Evolutionary conservation across 2,329 filamentous ascomycete genomes (phyloP), one percentile per base, ranked within the genome.

Genomic region (Ustilaginoidea virens): DNA sequence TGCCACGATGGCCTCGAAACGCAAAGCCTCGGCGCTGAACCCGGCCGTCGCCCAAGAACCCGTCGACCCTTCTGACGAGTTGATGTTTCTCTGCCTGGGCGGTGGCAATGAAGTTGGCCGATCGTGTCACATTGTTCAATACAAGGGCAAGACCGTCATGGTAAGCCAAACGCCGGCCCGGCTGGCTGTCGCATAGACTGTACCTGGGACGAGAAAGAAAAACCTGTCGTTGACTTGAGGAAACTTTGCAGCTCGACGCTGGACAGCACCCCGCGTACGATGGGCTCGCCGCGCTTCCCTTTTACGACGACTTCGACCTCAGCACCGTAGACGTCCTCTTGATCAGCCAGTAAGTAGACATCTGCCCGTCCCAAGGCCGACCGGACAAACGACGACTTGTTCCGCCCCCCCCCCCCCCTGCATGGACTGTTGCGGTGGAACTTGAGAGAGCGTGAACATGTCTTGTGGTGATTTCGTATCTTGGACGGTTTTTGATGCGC

Each of bases 61-160:
- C 1, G 78, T 92, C 33, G 87, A 96, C 45, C 85, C 90, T 4
- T 73, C 85, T 1, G 90, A 98, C 49, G 85, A 96, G 61, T 70
- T 98, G 33, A 80, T 85, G 60, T 98, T 98, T 47, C 69, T 93
- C 31, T 92, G 83, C 45, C 62, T 98, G 21, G 90, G 90, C 36
- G 90, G 90, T 36, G 90, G 90, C 41, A 96, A 94, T 53, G 90
- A 98, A 57, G 90, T 98, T 36, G 90, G 90, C 30, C 70, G 90
- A 40, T 96, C 90, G 40, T 96, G 90, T 54, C 90, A 98, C 51
- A 93, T 98, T 43, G 75, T 98, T 35, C 85, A 96, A 48, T 98
- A 98, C 69, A 98, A 96, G 58, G 90, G 90, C 36, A 98, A 98
- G 57, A 96, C 87, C 5, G 83, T 98, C 41, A 98, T 98, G 90